A percentile compares a stretch with the other conserved stretches of the same genome.
Conservation (phyloP, 495 filamentous ascomycete species). For the Neurospora intermedia region DNA sequence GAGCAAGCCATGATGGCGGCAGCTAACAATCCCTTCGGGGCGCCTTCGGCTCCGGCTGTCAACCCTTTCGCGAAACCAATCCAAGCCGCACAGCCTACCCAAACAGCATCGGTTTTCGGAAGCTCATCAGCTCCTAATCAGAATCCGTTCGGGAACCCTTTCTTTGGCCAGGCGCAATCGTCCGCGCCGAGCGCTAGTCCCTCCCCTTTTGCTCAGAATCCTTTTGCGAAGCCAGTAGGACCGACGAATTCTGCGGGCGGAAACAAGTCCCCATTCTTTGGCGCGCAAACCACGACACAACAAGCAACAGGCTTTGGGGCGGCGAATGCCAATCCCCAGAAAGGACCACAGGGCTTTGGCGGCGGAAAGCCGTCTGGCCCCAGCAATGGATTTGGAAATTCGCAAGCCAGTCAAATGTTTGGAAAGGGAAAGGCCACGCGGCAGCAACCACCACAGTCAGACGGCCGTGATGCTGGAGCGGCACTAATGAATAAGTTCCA, state of each 20-base stretch:
- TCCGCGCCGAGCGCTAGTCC: background rate
- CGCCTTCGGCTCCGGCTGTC: conserved; percentile 3
- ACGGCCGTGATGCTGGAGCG: background rate
- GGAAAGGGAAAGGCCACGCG: background rate
- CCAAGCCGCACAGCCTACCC: background rate
- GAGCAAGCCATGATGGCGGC: conserved; percentile 14
- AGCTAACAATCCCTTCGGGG: conserved; percentile 21
- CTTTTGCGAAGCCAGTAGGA: background rate
- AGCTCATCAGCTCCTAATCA: background rate
- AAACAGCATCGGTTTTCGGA: conserved; percentile 4
- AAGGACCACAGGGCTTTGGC: background rate
- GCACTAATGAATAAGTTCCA: conserved; percentile 1
- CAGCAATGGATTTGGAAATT: background rate
- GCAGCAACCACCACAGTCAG: background rate
- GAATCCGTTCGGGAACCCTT: background rate
- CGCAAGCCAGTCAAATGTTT: conserved; percentile 1
- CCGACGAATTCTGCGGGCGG: background rate
- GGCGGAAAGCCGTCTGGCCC: background rate
- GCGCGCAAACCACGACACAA: background rate
- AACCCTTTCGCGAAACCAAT: conserved; percentile 8
- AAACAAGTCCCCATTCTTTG: conserved; percentile 5
- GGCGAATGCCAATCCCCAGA: background rate
- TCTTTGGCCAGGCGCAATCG: background rate
- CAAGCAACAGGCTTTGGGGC: background rate
- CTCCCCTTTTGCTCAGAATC: conserved; percentile 1